Percentiles rank a stretch among this genome's conserved stretches.
Conservation (phyloP, 768 basidiomycete genomes). For the Lanmaoa pseudosensibilis region DNA sequence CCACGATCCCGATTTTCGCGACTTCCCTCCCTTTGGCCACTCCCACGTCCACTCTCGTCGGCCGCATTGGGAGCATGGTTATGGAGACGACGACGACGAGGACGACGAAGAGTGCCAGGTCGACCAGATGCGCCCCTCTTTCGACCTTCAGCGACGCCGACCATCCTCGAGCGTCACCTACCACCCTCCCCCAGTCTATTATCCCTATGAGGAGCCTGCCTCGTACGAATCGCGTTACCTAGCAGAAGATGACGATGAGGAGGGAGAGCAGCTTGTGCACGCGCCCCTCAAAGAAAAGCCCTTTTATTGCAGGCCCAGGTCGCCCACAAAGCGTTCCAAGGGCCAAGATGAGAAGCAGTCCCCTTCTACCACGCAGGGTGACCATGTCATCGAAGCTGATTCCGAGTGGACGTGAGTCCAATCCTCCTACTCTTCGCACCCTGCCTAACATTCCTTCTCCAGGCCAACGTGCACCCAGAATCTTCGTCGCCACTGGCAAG, state of each 20-base stretch:
- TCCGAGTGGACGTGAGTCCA: slow-evolving; percentile 36
- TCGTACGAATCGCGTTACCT: slow-evolving; percentile 31
- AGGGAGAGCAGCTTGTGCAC: slow-evolving; percentile 16
- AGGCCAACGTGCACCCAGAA: slow-evolving; percentile 60
- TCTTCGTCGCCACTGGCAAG: slow-evolving; percentile 61
- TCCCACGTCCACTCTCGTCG: slow-evolving; percentile 24
- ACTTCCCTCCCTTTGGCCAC: slow-evolving; percentile 49
- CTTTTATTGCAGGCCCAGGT: slow-evolving; percentile 16
- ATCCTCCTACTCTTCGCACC: neutral
- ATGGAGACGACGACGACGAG: slow-evolving; percentile 30
- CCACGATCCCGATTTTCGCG: slow-evolving; percentile 67
- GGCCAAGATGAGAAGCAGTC: slow-evolving; percentile 22
- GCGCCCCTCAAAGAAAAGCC: slow-evolving; percentile 31
- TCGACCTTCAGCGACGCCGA: slow-evolving; percentile 24
- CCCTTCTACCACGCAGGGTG: neutral
- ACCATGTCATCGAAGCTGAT: slow-evolving; percentile 19
- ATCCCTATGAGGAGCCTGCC: slow-evolving; percentile 30
- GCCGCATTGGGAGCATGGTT: slow-evolving; percentile 37
- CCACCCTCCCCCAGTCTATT: slow-evolving; percentile 23
- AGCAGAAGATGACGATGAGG: slow-evolving; percentile 29
- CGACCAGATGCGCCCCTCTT: slow-evolving; percentile 14
- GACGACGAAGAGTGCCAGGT: slow-evolving; percentile 31
- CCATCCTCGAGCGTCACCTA: slow-evolving; percentile 26
- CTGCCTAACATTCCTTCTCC: slow-evolving; percentile 1
- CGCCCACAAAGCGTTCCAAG: slow-evolving; percentile 18